A percentile compares a stretch with the other conserved stretches of the same genome.
phyloP scores from a whole-genome alignment of 345 rosid species.

The Kernera saxatilis region DNA sequence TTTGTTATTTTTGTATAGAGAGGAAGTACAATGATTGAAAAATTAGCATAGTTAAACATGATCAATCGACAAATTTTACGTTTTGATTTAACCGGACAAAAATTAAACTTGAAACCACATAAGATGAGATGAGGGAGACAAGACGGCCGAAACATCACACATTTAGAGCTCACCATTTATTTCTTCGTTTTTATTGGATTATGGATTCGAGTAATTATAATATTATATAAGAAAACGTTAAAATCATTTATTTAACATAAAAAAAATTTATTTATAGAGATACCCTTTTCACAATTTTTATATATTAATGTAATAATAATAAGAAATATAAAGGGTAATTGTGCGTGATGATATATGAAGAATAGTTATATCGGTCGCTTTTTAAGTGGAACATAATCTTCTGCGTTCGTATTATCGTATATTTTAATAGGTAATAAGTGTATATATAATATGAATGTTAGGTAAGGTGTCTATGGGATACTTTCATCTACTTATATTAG shows the following conservation, averaged over 20 bases:
- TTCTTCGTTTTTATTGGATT: not conserved
- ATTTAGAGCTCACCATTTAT: not conserved
- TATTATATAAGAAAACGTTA: not conserved
- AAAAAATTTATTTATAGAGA: not conserved
- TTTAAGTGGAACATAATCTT: constrained; percentile 21
- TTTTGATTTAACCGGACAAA: no score
- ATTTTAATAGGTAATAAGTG: not conserved
- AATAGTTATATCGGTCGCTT: not conserved
- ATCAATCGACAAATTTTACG: no score
- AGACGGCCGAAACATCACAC: not conserved
- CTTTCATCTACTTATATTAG: not conserved
- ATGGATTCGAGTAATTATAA: not conserved
- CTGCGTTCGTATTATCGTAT: constrained; percentile 14
- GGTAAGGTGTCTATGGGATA: constrained; percentile 20
- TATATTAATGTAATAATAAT: not conserved
- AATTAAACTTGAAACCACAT: no score
- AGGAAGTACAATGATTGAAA: not conserved
- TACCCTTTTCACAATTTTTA: not conserved
- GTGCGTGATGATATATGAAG: not conserved
- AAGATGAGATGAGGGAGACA: not conserved
- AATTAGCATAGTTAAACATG: not conserved
- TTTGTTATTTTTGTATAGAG: not conserved
- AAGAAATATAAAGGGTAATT: not conserved
- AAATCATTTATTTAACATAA: not conserved
- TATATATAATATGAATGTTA: not conserved